Percentiles rank a stretch among this genome's conserved stretches.
Conservation (phyloP, 176 grass and related monocot species). For the Oryza brachyantha region DNA sequence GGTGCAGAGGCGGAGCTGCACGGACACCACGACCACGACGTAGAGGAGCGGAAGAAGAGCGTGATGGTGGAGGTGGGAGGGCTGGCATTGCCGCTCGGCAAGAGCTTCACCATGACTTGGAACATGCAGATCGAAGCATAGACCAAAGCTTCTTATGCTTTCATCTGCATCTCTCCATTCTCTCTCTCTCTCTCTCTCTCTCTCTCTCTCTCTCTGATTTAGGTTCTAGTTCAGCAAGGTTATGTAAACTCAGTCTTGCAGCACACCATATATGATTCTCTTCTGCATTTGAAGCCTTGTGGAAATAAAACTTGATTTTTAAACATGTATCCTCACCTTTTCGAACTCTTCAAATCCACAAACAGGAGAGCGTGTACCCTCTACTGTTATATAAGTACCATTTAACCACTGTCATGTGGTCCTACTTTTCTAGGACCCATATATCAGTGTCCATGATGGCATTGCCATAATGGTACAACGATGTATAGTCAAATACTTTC, state of each 20-base stretch:
- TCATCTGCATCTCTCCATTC: neutral
- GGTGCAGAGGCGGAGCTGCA: neutral
- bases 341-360: too few relatives aligned
- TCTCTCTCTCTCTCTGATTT: too few relatives aligned
- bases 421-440: too few relatives aligned
- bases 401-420: too few relatives aligned
- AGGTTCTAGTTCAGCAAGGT: neutral
- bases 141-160: conserved; percentile 1
- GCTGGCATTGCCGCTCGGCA: conserved; percentile 74
- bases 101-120: conserved; percentile 89
- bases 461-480: too few relatives aligned
- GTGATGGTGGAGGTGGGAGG: conserved; percentile 74
- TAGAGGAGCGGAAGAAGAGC: conserved; percentile 38
- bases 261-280: neutral
- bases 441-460: too few relatives aligned
- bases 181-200: too few relatives aligned
- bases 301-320: conserved; percentile 24
- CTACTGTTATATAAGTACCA: too few relatives aligned
- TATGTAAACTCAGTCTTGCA: neutral
- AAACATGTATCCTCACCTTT: too few relatives aligned
- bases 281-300: neutral
- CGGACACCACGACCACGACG: conserved; percentile 20
- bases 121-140: conserved; percentile 58
- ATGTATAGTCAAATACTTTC: too few relatives aligned
- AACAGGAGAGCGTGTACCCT: too few relatives aligned